Evolutionary conservation across 257 asterid species (phyloP).

Genomic region (Jaltomata sinuosa): DNA sequence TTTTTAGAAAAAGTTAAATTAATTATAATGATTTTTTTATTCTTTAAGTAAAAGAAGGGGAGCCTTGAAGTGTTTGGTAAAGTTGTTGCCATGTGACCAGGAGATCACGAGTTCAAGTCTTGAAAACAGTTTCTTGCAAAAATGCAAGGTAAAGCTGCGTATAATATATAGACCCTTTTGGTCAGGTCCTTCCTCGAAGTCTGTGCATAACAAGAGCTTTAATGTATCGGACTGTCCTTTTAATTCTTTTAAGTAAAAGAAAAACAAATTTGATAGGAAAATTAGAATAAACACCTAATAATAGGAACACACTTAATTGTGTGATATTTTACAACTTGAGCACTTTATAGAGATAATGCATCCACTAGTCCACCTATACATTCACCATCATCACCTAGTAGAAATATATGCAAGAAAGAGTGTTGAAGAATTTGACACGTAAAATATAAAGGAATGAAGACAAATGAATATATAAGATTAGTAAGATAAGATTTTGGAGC

Average conservation of each 20-base stretch:
- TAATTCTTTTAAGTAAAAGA: not conserved
- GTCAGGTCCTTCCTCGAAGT: too few relatives aligned
- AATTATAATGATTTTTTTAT: not conserved
- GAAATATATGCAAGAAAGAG: too few relatives aligned
- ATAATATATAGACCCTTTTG: too few relatives aligned
- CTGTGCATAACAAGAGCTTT: too few relatives aligned
- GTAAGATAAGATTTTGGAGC: not conserved
- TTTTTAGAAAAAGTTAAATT: not conserved
- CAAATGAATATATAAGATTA: not conserved
- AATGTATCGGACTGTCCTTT: too few relatives aligned
- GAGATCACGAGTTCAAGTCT: too few relatives aligned
- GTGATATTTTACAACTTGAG: not conserved
- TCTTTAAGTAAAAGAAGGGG: not conserved
- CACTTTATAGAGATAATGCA: not conserved
- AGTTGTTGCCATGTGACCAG: too few relatives aligned
- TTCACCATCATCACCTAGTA: too few relatives aligned
- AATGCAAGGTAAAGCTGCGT: too few relatives aligned
- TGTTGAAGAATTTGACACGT: not conserved
- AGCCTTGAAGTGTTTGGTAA: too few relatives aligned
- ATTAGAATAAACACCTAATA: not conserved
- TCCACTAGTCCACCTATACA: not conserved
- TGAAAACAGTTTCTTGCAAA: too few relatives aligned
- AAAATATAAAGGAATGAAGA: not conserved
- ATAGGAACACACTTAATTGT: not conserved
- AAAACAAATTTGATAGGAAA: not conserved